phyloP scores from a whole-genome alignment of 208 protist genomes.

The Crithidia expoeki region DNA sequence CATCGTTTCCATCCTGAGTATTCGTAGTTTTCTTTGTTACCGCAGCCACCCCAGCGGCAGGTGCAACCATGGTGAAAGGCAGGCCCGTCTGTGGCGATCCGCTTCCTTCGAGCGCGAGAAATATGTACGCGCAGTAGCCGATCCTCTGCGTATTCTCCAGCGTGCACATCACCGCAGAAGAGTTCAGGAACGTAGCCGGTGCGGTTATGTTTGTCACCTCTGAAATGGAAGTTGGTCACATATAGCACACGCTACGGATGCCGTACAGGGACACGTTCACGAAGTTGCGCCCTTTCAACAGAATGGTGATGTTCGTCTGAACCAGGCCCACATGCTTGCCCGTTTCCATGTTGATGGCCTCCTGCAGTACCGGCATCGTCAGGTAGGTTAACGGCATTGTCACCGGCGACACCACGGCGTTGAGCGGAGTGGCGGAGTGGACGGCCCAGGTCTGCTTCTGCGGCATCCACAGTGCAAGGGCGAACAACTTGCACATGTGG shows the following conservation, averaged over 20 bases:
- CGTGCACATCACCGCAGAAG: neutral
- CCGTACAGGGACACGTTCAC: neutral
- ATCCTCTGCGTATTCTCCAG: neutral
- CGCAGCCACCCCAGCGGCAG: neutral
- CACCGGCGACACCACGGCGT: slow-evolving; percentile 9
- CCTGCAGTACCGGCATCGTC: neutral
- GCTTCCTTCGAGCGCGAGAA: neutral
- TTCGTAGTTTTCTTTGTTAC: too few species aligned
- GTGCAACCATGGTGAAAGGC: neutral
- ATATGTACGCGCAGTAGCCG: neutral
- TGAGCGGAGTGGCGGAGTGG: neutral
- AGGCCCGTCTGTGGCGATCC: too few species aligned
- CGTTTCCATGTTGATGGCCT: neutral
- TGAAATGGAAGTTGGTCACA: neutral
- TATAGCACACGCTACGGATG: neutral
- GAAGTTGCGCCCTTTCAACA: slow-evolving; percentile 5
- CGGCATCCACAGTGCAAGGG: neutral
- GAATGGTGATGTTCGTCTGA: slow-evolving; percentile 1
- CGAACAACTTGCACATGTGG: neutral
- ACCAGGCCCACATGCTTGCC: neutral
- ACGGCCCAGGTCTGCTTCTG: slow-evolving; percentile 13
- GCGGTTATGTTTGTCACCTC: neutral
- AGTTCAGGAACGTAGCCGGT: neutral
- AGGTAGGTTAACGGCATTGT: neutral
- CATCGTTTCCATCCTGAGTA: neutral